A percentile compares a stretch with the other conserved stretches of the same genome.
These are phyloP conservation scores for Gracilariopsis chorda DNA, from an alignment of 23 red algal species.

Conservation along the genomic window DNA sequence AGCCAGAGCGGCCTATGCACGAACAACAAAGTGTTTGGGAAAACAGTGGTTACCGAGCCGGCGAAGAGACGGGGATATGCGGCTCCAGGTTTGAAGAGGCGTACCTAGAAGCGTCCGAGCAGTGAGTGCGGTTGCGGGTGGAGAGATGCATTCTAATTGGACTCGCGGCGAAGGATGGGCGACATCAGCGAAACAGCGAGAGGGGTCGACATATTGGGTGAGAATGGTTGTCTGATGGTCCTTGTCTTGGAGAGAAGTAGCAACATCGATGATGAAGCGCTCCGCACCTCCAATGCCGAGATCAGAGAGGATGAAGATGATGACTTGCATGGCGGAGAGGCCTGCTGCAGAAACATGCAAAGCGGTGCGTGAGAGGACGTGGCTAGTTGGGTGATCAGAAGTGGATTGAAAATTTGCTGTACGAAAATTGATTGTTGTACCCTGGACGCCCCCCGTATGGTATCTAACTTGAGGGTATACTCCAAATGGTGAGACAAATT, in stretches of 20 bases:
- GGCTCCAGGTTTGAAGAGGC: not conserved
- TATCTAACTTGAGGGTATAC: too few species aligned
- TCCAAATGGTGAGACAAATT: too few species aligned
- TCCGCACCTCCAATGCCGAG: constrained; percentile 98
- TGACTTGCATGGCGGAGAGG: constrained; percentile 44
- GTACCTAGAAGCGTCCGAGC: constrained; percentile 38
- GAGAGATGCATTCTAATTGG: not conserved
- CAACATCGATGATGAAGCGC: constrained; percentile 87
- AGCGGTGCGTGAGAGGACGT: too few species aligned
- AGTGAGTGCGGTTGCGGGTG: constrained; percentile 45
- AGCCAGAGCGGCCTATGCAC: constrained; percentile 60
- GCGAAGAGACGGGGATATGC: too few species aligned
- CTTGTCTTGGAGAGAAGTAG: constrained; percentile 53
- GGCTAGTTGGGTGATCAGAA: too few species aligned
- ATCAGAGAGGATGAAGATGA: constrained; percentile 93
- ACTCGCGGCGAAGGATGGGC: not conserved
- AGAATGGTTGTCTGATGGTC: constrained; percentile 63
- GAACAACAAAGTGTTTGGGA: too few species aligned
- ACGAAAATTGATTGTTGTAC: too few species aligned
- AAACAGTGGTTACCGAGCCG: not conserved
- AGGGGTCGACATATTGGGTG: constrained; percentile 65
- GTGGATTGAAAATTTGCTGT: too few species aligned
- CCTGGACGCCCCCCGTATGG: too few species aligned
- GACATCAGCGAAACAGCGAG: constrained; percentile 79
- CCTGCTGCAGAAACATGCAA: too few species aligned